Conservation (phyloP, 495 filamentous ascomycete species). For the Lasiosphaeris hirsuta region DNA sequence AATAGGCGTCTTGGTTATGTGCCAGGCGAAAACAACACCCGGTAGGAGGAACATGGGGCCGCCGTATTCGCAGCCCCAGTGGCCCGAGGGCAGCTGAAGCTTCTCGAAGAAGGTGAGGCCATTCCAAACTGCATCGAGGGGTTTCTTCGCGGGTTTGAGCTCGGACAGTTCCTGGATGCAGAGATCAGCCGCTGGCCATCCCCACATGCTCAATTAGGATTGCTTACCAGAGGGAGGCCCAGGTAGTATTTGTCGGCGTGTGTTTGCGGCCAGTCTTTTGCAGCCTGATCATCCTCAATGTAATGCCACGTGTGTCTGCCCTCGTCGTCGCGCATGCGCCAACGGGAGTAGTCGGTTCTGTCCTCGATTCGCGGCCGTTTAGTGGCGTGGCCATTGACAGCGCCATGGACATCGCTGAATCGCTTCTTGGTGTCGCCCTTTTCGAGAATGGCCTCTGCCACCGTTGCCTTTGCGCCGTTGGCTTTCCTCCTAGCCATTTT, state of each 20-base stretch:
- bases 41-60: constrained; percentile 85
- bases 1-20: constrained; percentile 85
- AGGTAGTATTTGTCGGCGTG: constrained; percentile 80
- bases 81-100: constrained; percentile 80
- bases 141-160: constrained; percentile 65
- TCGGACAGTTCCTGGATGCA: constrained; percentile 63
- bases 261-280: constrained; percentile 78
- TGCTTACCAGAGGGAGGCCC: constrained; percentile 53
- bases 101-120: constrained; percentile 86
- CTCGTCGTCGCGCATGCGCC: constrained; percentile 78
- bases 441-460: constrained; percentile 8
- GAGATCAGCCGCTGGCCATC: background rate
- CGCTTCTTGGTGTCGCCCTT: constrained; percentile 34
- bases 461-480: constrained; percentile 2
- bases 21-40: constrained; percentile 80
- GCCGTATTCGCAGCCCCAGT: constrained; percentile 97
- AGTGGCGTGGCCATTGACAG: constrained; percentile 17
- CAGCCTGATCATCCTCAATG: constrained; percentile 71
- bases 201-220: background rate
- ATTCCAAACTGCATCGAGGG: constrained; percentile 75
- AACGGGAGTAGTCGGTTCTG: constrained; percentile 72
- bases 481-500: constrained; percentile 23
- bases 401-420: constrained; percentile 26
- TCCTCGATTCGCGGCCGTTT: constrained; percentile 40
- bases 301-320: constrained; percentile 94